Percentiles rank a stretch among this genome's conserved stretches.
phyloP scores from a whole-genome alignment of 345 rosid species.

The Sisymbrium irio region DNA sequence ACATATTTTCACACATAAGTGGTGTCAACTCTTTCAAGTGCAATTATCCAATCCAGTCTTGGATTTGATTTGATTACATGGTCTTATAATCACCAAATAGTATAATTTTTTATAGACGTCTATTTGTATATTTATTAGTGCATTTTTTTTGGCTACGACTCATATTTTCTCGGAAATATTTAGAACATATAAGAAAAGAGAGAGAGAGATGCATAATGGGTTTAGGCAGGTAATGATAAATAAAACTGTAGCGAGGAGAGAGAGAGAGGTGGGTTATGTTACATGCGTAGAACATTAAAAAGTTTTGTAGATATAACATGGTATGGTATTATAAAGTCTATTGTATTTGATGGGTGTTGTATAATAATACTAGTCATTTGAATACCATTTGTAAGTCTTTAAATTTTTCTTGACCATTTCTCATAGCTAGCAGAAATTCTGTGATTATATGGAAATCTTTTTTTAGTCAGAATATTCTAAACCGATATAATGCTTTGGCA shows the following conservation, averaged over 20 bases:
- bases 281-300: constrained; percentile 29
- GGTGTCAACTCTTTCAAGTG: constrained; percentile 88
- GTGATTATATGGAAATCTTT: neutral
- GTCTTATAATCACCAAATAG: neutral
- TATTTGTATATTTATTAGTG: constrained; percentile 31
- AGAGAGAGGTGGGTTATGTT: constrained; percentile 13
- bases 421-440: neutral
- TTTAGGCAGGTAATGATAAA: constrained; percentile 27
- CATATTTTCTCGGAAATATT: neutral
- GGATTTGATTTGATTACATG: constrained; percentile 47
- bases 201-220: constrained; percentile 16
- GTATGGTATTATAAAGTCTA: neutral
- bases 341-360: constrained; percentile 27
- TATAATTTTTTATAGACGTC: constrained; percentile 11
- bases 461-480: too few relatives aligned
- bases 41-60: constrained; percentile 75
- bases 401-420: neutral
- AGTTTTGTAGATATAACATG: constrained; percentile 25
- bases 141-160: constrained; percentile 9
- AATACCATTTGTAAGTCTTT: neutral
- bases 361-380: neutral
- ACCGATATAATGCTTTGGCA: too few relatives aligned
- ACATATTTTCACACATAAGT: constrained; percentile 80
- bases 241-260: constrained; percentile 16
- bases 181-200: constrained; percentile 14